These are phyloP conservation scores for Apiospora marii DNA, from an alignment of 2,329 filamentous ascomycete species.

Conservation along the genomic window DNA sequence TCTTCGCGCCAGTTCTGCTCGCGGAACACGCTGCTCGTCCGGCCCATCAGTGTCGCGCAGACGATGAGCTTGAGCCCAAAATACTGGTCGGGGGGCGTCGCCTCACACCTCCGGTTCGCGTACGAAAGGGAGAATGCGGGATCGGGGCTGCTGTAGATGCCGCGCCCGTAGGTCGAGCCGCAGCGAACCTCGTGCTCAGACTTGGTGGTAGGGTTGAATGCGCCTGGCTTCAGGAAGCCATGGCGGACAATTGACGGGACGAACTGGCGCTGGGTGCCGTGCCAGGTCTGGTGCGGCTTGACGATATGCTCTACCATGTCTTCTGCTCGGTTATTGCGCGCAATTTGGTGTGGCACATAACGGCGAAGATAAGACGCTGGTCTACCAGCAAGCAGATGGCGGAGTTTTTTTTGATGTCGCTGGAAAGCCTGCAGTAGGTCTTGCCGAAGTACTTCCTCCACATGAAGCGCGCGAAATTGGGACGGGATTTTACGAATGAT, in stretches of 20 bases:
- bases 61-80: slow-evolving; percentile 52
- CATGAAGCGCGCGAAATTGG: slow-evolving; percentile 46
- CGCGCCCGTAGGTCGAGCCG: slow-evolving; percentile 49
- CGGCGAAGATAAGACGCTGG: slow-evolving; percentile 26
- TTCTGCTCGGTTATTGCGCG: slow-evolving; percentile 34
- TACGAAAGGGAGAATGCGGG: slow-evolving; percentile 49
- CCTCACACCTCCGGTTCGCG: slow-evolving; percentile 38
- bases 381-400: slow-evolving; percentile 32
- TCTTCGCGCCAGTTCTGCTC: slow-evolving; percentile 40
- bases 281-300: slow-evolving; percentile 48
- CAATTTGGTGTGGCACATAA: slow-evolving; percentile 27
- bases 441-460: slow-evolving; percentile 48
- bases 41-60: slow-evolving; percentile 56
- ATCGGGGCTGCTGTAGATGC: slow-evolving; percentile 54
- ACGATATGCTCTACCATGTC: slow-evolving; percentile 47
- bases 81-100: slow-evolving; percentile 41
- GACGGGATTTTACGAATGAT: slow-evolving; percentile 43
- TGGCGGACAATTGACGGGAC: slow-evolving; percentile 53
- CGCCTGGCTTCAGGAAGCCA: slow-evolving; percentile 51
- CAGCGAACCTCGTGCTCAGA: slow-evolving; percentile 40
- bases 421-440: slow-evolving; percentile 44
- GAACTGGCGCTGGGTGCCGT: slow-evolving; percentile 46
- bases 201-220: slow-evolving; percentile 39
- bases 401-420: slow-evolving; percentile 38
- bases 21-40: slow-evolving; percentile 41